phyloP scores from a whole-genome alignment of 2,329 filamentous ascomycete species.

The Macrophomina pseudophaseolina region DNA sequence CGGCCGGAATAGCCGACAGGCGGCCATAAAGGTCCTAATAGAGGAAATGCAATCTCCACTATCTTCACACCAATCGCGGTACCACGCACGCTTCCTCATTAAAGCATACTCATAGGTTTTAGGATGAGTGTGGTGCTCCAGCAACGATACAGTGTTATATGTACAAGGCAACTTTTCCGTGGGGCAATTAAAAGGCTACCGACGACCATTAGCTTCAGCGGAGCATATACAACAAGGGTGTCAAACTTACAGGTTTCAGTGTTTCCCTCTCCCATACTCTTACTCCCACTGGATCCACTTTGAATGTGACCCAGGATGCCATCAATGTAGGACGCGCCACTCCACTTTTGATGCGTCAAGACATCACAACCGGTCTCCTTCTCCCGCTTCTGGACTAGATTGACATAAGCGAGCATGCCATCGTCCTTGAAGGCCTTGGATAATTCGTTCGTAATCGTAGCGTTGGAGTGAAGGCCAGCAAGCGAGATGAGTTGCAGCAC shows the following conservation, averaged over 20 bases:
- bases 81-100: too few species aligned
- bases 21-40: too few species aligned
- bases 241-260: constrained; percentile 66
- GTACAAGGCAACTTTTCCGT: neutral
- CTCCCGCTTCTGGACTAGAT: constrained; percentile 84
- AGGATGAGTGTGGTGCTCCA: too few species aligned
- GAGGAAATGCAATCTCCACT: too few species aligned
- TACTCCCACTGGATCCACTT: constrained; percentile 85
- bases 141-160: neutral
- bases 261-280: constrained; percentile 94
- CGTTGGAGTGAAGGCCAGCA: constrained; percentile 67
- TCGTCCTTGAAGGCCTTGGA: constrained; percentile 83
- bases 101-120: too few species aligned
- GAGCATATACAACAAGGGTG: neutral
- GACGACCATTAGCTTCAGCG: neutral
- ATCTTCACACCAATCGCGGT: too few species aligned
- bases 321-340: constrained; percentile 77
- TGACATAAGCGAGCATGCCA: constrained; percentile 98
- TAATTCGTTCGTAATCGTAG: constrained; percentile 73
- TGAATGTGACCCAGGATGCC: constrained; percentile 89
- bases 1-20: too few species aligned
- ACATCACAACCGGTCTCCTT: constrained; percentile 92
- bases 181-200: neutral
- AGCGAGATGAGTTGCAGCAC: constrained; percentile 69
- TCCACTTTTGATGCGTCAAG: constrained; percentile 93